Percentiles rank a stretch among this genome's conserved stretches.
These are phyloP conservation scores for Ilex asprella DNA, from an alignment of 257 asterid species.

Conservation along the genomic window DNA sequence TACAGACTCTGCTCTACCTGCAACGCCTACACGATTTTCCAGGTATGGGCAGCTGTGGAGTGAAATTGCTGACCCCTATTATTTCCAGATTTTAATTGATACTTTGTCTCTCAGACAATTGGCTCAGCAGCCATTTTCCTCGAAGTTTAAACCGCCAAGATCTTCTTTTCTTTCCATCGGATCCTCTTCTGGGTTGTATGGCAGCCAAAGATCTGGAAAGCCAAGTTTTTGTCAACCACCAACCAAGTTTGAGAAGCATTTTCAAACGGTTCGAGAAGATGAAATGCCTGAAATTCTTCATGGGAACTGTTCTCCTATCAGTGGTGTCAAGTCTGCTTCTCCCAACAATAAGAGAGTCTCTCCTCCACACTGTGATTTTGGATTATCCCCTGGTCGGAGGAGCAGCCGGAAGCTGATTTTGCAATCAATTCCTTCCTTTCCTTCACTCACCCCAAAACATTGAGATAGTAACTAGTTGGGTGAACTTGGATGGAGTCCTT, in stretches of 20 bases:
- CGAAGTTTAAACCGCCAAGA: too few relatives aligned
- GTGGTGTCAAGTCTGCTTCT: conserved; percentile 57
- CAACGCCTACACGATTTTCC: conserved; percentile 54
- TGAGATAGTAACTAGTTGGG: conserved; percentile 23
- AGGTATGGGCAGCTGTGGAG: conserved; percentile 33
- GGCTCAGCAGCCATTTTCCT: too few relatives aligned
- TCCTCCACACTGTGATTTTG: conserved; percentile 43
- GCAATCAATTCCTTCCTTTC: conserved; percentile 66
- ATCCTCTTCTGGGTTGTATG: conserved; percentile 34
- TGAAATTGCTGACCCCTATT: too few relatives aligned
- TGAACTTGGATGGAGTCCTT: conserved; percentile 1
- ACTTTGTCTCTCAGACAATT: too few relatives aligned
- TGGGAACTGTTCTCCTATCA: conserved; percentile 39
- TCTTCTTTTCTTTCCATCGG: conserved; percentile 15
- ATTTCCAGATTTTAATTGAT: too few relatives aligned
- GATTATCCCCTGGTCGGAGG: conserved; percentile 35
- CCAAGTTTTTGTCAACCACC: conserved; percentile 42
- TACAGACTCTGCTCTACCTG: conserved; percentile 48
- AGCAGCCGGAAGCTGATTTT: conserved; percentile 75
- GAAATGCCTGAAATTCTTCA: conserved; percentile 79
- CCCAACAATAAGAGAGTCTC: conserved; percentile 84
- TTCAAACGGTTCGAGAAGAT: conserved; percentile 48
- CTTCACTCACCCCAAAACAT: conserved; percentile 56
- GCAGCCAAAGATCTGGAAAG: conserved; percentile 34
- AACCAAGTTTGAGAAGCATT: conserved; percentile 50